Percentiles rank a stretch among this genome's conserved stretches.
Evolutionary conservation across 2,329 filamentous ascomycete species (phyloP).

Genomic region (Cyclaneusma minus): DNA sequence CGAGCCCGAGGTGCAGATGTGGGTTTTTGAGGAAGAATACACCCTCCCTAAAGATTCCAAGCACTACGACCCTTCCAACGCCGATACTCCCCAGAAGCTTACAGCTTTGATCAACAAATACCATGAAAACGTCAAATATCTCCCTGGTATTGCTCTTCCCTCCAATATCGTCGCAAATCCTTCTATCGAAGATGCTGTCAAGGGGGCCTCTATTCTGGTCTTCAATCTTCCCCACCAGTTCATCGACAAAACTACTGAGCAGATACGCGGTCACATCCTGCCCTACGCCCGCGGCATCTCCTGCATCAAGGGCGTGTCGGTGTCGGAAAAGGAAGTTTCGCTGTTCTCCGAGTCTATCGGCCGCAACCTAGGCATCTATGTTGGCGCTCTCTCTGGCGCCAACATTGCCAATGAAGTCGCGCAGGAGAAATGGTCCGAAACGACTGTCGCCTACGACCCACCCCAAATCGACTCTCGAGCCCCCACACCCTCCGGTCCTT

Average conservation of each 20-base stretch:
- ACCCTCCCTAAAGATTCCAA: constrained; percentile 55
- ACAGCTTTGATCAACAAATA: constrained; percentile 78
- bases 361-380: constrained; percentile 84
- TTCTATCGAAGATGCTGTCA: constrained; percentile 63
- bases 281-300: constrained; percentile 88
- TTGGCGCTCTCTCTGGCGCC: constrained; percentile 84
- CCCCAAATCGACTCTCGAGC: constrained; percentile 74
- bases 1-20: constrained; percentile 88
- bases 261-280: constrained; percentile 74
- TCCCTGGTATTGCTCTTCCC: constrained; percentile 75
- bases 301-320: constrained; percentile 96
- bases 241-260: constrained; percentile 71
- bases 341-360: constrained; percentile 95
- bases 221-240: constrained; percentile 98
- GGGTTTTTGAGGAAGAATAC: constrained; percentile 93
- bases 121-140: constrained; percentile 97
- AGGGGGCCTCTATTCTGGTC: constrained; percentile 73
- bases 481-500: constrained; percentile 41
- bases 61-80: constrained; percentile 49
- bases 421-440: constrained; percentile 91
- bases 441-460: constrained; percentile 90
- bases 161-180: constrained; percentile 74
- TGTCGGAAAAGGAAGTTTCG: constrained; percentile 69
- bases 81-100: constrained; percentile 63
- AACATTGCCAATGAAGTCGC: constrained; percentile 96